Evolutionary conservation across 1,284 basidiomycete species (phyloP), one percentile per base, ranked within the genome.

Genomic region (Gymnopus androsaceus): DNA sequence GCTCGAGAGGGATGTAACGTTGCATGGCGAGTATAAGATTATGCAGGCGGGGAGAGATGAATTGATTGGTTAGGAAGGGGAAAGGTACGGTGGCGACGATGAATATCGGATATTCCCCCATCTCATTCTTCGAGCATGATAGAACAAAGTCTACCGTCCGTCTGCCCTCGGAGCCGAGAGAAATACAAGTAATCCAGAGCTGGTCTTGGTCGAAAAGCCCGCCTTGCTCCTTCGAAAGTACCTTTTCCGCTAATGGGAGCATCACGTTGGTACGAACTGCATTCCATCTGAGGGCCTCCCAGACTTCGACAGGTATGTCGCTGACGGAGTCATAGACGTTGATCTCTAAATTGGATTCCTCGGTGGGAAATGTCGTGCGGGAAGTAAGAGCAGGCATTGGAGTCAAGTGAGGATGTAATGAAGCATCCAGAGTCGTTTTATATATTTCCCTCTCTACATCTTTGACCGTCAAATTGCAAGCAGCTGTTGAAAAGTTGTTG

Each of bases 81-180:
- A 66, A 61, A 0, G 74, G 68, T 12, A 72, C 66, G 0, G 77
- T 69, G 3, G 78, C 75, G 61, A 72, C 76, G 23, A 87, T 69
- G 65, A 85, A 87, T 9, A 83, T 63, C 0, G 85, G 84, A 58
- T 88, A 87, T 48, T 72, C 61, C 4, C 80, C 85, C 44, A 85
- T 69, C 12, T 68, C 64, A 0, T 80, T 81, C 28, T 76, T 67
- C 0, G 83, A 84, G 63, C 81, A 81, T 6, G 85, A 79, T 1
- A 88, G 70, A 5, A 89, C 70, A 58, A 87, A 80, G 28, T 82
- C 77, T 49, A 87, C 67, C 7, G 56, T 36, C 67, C 57, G 27
- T 65, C 12, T 5, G 12, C n/a, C 15, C 6, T 50, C 54, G 31
- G 49, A 28, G 21, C 15, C 33, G 12, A 53, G 36, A 12, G 46